Evolutionary conservation across 78 protist genomes (phyloP), one percentile per base, ranked within the genome.

Genomic region (Dictyostelium firmibasis): DNA sequence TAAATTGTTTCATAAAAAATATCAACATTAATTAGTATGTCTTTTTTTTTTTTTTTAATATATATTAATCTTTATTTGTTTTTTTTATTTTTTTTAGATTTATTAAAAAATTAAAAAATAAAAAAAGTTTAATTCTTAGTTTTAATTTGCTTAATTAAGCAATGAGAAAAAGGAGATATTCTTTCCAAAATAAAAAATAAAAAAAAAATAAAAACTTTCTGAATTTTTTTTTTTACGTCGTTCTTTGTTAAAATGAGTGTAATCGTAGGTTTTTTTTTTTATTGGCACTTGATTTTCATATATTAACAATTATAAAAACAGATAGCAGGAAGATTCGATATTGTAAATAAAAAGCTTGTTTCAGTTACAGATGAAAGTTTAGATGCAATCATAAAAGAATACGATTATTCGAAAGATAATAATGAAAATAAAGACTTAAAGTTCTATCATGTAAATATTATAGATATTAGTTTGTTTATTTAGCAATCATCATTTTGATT

Each of bases 301-400:
- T 74, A 74, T 6, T 29, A 31, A 20, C 7, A 4, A 4, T 35
- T 8, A 9, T 10, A 25, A 10, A 23, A 77, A 64, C 18, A 84
- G 91, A 78, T 87, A 25, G 81, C 93, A 87, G 93, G 93, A 62
- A 76, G 93, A 78, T 87, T 78, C 29, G 93, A 87, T 29, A 11
- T 87, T 0, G 93, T 87, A 25, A 78, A 76, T 62, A 41, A 25
- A 35, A 87, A 87, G 43, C 29, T 33, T 13, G 64, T 31, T 5
- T 7, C 20, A 36, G 8, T 87, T 14, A 36, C 75, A 4, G 29
- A 27, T 27, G 84, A 87, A 20, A 36, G 29, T 14, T 44, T 78
- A 31, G 79, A 57, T 0, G 25, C 5, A 25, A 1, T 20, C 2
- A 35, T 27, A 23, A 75, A 75, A 23, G 81, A 86, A 70, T 43